Conservation (phyloP, 495 filamentous ascomycete species). For the Aspergillus baeticus region DNA sequence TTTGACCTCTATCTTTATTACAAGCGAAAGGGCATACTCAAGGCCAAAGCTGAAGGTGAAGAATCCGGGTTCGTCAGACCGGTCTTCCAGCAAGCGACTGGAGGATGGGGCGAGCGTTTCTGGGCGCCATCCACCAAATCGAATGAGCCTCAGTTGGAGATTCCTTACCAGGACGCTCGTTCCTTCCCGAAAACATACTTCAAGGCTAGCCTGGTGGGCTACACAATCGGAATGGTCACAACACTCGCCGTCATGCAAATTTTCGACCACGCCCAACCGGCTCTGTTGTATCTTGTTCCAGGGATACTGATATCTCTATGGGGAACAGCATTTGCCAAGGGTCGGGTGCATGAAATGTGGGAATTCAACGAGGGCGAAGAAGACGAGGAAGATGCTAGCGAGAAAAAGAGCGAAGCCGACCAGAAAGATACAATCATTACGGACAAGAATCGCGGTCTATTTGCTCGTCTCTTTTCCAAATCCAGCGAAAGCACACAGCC, state of each 20-base stretch:
- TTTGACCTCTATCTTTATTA: slow-evolving; percentile 90
- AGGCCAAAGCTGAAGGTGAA: slow-evolving; percentile 34
- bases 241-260: slow-evolving; percentile 77
- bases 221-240: slow-evolving; percentile 72
- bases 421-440: slow-evolving; percentile 23
- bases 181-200: slow-evolving; percentile 88
- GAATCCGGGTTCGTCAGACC: slow-evolving; percentile 46
- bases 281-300: slow-evolving; percentile 90
- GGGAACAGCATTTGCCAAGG: slow-evolving; percentile 70
- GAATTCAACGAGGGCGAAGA: slow-evolving; percentile 68
- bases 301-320: slow-evolving; percentile 74
- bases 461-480: slow-evolving; percentile 30
- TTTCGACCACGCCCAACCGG: slow-evolving; percentile 82
- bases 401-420: slow-evolving; percentile 18
- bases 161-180: slow-evolving; percentile 41
- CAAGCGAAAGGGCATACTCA: slow-evolving; percentile 51
- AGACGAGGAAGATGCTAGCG: slow-evolving; percentile 21
- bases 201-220: slow-evolving; percentile 73
- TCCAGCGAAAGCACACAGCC: slow-evolving; percentile 3
- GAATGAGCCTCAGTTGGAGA: slow-evolving; percentile 30
- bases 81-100: slow-evolving; percentile 58
- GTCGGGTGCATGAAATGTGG: slow-evolving; percentile 76
- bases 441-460: slow-evolving; percentile 21
- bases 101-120: slow-evolving; percentile 81
- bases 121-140: slow-evolving; percentile 57